Conservation (phyloP, 1,284 basidiomycete genomes). For the Cutaneotrichosporon spelunceum region DNA sequence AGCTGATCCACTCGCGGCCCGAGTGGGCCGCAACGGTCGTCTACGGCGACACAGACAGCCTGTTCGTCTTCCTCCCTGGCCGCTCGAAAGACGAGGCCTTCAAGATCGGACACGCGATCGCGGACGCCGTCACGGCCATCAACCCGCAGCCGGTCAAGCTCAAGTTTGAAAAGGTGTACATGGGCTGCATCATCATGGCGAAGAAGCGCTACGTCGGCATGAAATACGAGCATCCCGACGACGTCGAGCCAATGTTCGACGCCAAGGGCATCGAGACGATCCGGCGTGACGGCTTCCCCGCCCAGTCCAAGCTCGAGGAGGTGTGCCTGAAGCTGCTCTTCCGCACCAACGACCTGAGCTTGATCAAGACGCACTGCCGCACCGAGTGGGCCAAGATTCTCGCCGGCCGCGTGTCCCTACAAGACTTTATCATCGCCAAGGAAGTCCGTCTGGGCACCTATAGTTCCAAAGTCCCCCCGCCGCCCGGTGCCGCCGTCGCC, state of each 20-base stretch:
- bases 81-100: slow-evolving; percentile 92
- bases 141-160: slow-evolving; percentile 92
- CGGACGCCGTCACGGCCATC: slow-evolving; percentile 74
- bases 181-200: slow-evolving; percentile 86
- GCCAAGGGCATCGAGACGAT: slow-evolving; percentile 98
- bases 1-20: slow-evolving; percentile 68
- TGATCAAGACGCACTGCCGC: slow-evolving; percentile 84
- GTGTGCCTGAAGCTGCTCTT: slow-evolving; percentile 86
- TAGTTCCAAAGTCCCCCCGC: slow-evolving; percentile 80
- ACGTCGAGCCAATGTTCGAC: slow-evolving; percentile 77
- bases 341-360: slow-evolving; percentile 77
- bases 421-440: slow-evolving; percentile 93
- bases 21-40: slow-evolving; percentile 91
- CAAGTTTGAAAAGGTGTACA: slow-evolving; percentile 97
- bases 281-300: slow-evolving; percentile 80
- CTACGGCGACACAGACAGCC: slow-evolving; percentile 97
- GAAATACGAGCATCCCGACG: slow-evolving; percentile 83
- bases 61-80: slow-evolving; percentile 86
- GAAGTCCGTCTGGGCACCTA: slow-evolving; percentile 90
- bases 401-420: slow-evolving; percentile 71
- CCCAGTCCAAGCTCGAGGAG: slow-evolving; percentile 86
- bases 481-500: slow-evolving; percentile 85
- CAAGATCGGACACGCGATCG: slow-evolving; percentile 84
- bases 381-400: slow-evolving; percentile 81
- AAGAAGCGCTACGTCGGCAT: slow-evolving; percentile 98